Evolutionary conservation across 306 rosid genomes (phyloP), one percentile per base, ranked within the genome.

Genomic region (Begonia fuchsioides): DNA sequence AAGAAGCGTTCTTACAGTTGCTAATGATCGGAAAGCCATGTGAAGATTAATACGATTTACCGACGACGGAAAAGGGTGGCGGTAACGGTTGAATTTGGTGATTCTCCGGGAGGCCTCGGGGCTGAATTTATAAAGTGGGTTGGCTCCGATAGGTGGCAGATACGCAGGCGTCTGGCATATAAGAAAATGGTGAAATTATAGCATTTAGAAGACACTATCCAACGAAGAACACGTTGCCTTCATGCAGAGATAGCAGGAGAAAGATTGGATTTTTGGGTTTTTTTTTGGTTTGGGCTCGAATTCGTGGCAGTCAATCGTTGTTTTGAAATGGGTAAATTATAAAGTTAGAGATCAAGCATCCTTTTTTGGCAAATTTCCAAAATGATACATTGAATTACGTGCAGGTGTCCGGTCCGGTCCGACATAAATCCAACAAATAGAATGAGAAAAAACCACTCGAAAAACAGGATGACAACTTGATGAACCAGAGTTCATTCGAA

Each of bases 401-500:
- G 3, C 5, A 2, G 2, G 32, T 20, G 32, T 20, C 32, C 32
- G 2, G 32, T 20, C 32, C 32, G 5, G 5, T 20, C 32, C 5
- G 32, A 20, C 32, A 20, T 20, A 20, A 20, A 20, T 20, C 32
- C 32, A 20, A 20, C 3, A 20, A 20, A 6, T 20, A 20, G 32
- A 20, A 20, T 3, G 32, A 20, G n/a, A 20, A 20, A 20, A 20
- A 20, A 20, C 32, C 43, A 12, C 5, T 20, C 32, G 32, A 20
- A 20, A 20, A 20, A 20, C 32, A 20, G 32, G 32, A 20, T 20
- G 32, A 20, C 32, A 20, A 20, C 1, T 20, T 20, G 32, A 20
- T 2, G 32, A 20, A 20, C 3, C 32, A 20, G 32, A 20, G 50
- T 39, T 59, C 20, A 64, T n/a, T 60, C 43, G 49, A 54, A 70